These are phyloP conservation scores for Dryadomyces sulphureus DNA, from an alignment of 2,329 filamentous ascomycete species.

Conservation along the genomic window DNA sequence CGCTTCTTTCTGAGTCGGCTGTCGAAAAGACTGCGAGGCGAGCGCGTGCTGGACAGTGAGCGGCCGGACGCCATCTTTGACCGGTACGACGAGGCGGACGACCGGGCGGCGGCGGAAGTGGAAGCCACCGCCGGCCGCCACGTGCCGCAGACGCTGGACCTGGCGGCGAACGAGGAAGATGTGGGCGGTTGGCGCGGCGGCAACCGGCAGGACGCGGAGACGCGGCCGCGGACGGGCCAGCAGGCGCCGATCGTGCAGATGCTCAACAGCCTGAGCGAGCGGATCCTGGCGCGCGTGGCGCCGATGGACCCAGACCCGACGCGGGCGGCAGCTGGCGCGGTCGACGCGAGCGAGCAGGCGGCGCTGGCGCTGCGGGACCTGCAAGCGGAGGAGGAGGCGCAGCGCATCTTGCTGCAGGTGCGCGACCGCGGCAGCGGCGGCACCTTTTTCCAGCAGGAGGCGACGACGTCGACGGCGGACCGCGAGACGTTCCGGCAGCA, in stretches of 20 bases:
- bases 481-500: slow-evolving; percentile 49
- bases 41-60: slow-evolving; percentile 69
- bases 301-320: slow-evolving; percentile 59
- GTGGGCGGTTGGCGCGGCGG: slow-evolving; percentile 69
- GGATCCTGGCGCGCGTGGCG: slow-evolving; percentile 78
- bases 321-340: slow-evolving; percentile 48
- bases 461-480: slow-evolving; percentile 30
- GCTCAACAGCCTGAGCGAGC: slow-evolving; percentile 81
- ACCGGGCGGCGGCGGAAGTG: slow-evolving; percentile 37
- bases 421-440: slow-evolving; percentile 72
- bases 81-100: slow-evolving; percentile 62
- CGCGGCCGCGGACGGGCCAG: slow-evolving; percentile 51
- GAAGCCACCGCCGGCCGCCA: slow-evolving; percentile 43
- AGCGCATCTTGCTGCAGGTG: slow-evolving; percentile 71
- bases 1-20: slow-evolving; percentile 85
- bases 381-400: slow-evolving; percentile 55
- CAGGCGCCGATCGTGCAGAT: slow-evolving; percentile 83
- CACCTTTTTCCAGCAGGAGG: slow-evolving; percentile 59
- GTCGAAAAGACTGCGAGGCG: slow-evolving; percentile 81
- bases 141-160: slow-evolving; percentile 78
- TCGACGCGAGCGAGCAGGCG: slow-evolving; percentile 60
- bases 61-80: slow-evolving; percentile 68
- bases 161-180: slow-evolving; percentile 91
- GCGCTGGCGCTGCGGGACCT: slow-evolving; percentile 70
- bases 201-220: slow-evolving; percentile 79